Evolutionary conservation across 176 grass and related monocot species (phyloP).

Genomic region (Ampelocalamus luodianensis): DNA sequence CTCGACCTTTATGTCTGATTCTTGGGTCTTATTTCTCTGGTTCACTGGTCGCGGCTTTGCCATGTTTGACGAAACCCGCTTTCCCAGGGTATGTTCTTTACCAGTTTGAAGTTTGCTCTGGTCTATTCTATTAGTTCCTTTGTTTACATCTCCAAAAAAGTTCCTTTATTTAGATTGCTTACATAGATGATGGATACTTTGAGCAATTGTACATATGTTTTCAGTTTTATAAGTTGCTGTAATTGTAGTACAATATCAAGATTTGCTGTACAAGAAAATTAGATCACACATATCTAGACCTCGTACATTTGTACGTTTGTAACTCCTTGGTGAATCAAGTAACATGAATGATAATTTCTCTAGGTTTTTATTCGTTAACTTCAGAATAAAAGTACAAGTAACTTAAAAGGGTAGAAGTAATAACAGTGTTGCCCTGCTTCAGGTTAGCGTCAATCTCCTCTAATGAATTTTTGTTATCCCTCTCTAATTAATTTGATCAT

Average conservation of each 20-base stretch:
- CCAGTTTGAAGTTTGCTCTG: background rate
- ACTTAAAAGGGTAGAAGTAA: background rate
- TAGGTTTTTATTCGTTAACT: background rate
- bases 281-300: background rate
- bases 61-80: background rate
- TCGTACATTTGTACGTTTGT: background rate
- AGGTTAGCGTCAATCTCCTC: background rate
- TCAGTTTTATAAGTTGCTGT: background rate
- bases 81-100: conserved; percentile 25
- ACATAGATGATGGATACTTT: background rate
- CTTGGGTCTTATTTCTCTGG: conserved; percentile 16
- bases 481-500: background rate
- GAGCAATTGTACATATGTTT: background rate
- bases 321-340: background rate
- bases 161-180: conserved; percentile 3
- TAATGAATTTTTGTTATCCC: background rate
- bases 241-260: background rate
- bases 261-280: background rate
- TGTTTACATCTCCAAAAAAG: background rate
- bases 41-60: background rate
- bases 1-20: background rate
- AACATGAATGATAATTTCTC: background rate
- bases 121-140: background rate
- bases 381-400: conserved; percentile 23
- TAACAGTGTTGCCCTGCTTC: background rate